These are phyloP conservation scores for Crithidia brevicula DNA, from an alignment of 208 protist species.

Conservation along the genomic window DNA sequence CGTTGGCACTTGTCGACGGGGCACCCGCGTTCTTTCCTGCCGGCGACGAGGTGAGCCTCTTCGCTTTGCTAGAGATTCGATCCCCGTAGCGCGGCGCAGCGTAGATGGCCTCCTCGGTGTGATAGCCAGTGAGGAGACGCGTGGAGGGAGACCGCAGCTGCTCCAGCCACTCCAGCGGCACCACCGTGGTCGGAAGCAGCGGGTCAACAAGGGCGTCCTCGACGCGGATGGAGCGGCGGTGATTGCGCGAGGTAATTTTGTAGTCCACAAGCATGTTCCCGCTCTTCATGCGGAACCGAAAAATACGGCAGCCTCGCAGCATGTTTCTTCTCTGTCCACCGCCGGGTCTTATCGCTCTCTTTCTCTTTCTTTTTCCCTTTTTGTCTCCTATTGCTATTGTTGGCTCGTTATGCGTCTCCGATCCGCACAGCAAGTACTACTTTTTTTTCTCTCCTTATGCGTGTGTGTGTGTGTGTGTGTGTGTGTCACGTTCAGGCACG, in stretches of 20 bases:
- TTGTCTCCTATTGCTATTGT: no score
- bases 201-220: slow-evolving; percentile 86
- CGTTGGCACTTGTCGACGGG: slow-evolving; percentile 34
- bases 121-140: slow-evolving; percentile 75
- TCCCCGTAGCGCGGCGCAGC: slow-evolving; percentile 45
- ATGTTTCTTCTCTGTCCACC: slow-evolving; percentile 14
- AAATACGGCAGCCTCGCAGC: slow-evolving; percentile 41
- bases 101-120: slow-evolving; percentile 66
- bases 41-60: not conserved
- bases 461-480: no score
- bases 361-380: slow-evolving; percentile 13
- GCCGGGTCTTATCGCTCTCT: not conserved
- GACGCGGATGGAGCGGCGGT: slow-evolving; percentile 71
- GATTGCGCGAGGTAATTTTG: slow-evolving; percentile 82
- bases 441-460: no score
- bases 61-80: slow-evolving; percentile 9
- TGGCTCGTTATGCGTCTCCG: no score
- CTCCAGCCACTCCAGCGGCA: slow-evolving; percentile 83
- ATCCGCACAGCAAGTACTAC: no score
- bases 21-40: not conserved
- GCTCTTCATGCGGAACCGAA: slow-evolving; percentile 57
- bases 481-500: no score
- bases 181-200: slow-evolving; percentile 51
- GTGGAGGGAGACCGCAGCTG: slow-evolving; percentile 72
- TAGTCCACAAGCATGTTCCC: slow-evolving; percentile 88